Evolutionary conservation across 2,329 filamentous ascomycete genomes (phyloP).

Genomic region (Pseudocercospora eumusae): DNA sequence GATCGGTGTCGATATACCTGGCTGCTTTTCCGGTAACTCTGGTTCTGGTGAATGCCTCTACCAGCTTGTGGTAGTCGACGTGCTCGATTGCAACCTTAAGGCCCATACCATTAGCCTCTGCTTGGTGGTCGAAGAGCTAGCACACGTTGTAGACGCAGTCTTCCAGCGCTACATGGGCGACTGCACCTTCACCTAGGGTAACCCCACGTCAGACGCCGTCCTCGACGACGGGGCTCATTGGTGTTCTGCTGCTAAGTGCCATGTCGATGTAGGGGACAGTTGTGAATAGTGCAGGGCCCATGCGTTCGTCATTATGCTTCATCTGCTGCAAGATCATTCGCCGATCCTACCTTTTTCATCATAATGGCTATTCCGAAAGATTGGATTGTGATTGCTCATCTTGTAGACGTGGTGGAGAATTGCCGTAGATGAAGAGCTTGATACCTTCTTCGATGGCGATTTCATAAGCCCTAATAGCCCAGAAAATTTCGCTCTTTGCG

Average conservation of each 20-base stretch:
- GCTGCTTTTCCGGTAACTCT: slow-evolving; percentile 41
- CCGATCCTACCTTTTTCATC: slow-evolving; percentile 44
- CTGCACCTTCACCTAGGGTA: slow-evolving; percentile 34
- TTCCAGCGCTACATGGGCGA: slow-evolving; percentile 35
- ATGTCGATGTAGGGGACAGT: slow-evolving; percentile 41
- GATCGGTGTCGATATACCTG: slow-evolving; percentile 31
- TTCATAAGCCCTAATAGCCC: slow-evolving; percentile 43
- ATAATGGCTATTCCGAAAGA: slow-evolving; percentile 53
- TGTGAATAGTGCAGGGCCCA: slow-evolving; percentile 37
- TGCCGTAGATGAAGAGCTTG: slow-evolving; percentile 52
- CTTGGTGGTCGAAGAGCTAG: slow-evolving; percentile 37
- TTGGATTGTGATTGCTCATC: slow-evolving; percentile 50
- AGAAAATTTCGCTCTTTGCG: slow-evolving; percentile 56
- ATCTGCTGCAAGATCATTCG: slow-evolving; percentile 36
- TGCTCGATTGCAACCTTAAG: slow-evolving; percentile 36
- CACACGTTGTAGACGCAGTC: slow-evolving; percentile 35
- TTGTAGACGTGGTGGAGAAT: slow-evolving; percentile 55
- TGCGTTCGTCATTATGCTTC: slow-evolving; percentile 27
- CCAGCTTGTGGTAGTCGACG: slow-evolving; percentile 36
- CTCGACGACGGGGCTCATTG: slow-evolving; percentile 32
- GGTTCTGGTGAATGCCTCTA: slow-evolving; percentile 36
- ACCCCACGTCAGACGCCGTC: slow-evolving; percentile 33
- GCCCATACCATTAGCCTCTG: slow-evolving; percentile 32
- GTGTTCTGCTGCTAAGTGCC: slow-evolving; percentile 26
- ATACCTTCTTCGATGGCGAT: slow-evolving; percentile 42